These are phyloP conservation scores for Begonia peltatifolia DNA, from an alignment of 306 rosid species.

Conservation along the genomic window DNA sequence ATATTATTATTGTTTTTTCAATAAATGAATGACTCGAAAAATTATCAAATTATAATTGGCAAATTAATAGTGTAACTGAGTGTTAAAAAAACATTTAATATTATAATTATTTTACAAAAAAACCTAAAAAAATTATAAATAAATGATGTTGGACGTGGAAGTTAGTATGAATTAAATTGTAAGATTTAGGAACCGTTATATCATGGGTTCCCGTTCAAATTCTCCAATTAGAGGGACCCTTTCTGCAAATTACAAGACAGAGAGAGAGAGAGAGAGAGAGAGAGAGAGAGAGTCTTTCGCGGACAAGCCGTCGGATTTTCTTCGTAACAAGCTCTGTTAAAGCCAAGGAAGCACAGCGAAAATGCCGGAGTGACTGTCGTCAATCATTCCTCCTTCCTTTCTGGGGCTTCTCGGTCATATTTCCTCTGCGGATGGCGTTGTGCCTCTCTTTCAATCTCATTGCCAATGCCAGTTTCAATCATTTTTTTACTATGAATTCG, in stretches of 20 bases:
- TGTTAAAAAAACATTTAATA: no score
- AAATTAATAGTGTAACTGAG: no score
- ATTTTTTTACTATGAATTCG: neutral
- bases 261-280: conserved; percentile 4
- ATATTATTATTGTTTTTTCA: no score
- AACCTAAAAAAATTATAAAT: no score
- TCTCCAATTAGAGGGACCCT: no score
- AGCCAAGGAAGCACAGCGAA: conserved; percentile 7
- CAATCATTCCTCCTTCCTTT: neutral
- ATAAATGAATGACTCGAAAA: no score
- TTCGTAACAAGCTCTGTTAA: neutral
- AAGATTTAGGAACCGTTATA: no score
- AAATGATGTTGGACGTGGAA: no score
- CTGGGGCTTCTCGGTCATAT: conserved; percentile 29
- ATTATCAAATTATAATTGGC: no score
- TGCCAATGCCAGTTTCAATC: conserved; percentile 19
- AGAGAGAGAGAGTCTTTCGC: conserved; percentile 14
- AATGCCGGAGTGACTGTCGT: conserved; percentile 15
- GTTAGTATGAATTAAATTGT: no score
- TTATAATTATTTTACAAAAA: no score
- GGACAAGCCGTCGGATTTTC: conserved; percentile 12
- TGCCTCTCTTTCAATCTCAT: conserved; percentile 12
- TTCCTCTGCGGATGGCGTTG: neutral
- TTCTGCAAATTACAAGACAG: neutral
- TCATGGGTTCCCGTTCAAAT: no score